Evolutionary conservation across 2,329 filamentous ascomycete genomes (phyloP).

Genomic region (Fragosphaeria purpurea): DNA sequence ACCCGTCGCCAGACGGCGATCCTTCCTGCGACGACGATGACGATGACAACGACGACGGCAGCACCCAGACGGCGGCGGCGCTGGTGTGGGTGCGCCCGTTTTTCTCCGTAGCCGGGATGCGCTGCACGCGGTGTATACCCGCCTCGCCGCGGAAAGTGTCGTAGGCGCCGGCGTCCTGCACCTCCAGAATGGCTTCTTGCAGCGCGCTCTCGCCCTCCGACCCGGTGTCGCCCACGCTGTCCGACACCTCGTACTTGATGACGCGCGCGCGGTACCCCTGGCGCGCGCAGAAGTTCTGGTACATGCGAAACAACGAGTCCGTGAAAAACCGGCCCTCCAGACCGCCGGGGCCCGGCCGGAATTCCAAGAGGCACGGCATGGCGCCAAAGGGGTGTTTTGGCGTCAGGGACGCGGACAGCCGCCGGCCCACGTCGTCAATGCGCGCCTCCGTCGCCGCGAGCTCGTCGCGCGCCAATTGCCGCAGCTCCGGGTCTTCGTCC

Average conservation of each 20-base stretch:
- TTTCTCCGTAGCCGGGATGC: slow-evolving; percentile 81
- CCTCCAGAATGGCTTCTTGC: slow-evolving; percentile 78
- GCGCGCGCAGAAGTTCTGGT: slow-evolving; percentile 60
- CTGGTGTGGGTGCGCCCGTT: slow-evolving; percentile 90
- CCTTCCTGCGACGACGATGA: slow-evolving; percentile 31
- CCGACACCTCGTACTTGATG: slow-evolving; percentile 70
- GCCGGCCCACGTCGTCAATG: slow-evolving; percentile 53
- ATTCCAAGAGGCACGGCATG: slow-evolving; percentile 82
- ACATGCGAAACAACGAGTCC: slow-evolving; percentile 82
- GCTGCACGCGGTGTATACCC: slow-evolving; percentile 90
- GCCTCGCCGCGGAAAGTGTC: slow-evolving; percentile 75
- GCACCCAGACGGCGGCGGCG: slow-evolving; percentile 82
- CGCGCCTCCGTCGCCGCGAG: slow-evolving; percentile 53
- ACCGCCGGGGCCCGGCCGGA: slow-evolving; percentile 84
- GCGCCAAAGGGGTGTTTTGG: slow-evolving; percentile 84
- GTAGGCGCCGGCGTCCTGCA: slow-evolving; percentile 69
- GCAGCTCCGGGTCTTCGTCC: slow-evolving; percentile 59
- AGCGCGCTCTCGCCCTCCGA: slow-evolving; percentile 57
- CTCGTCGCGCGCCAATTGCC: slow-evolving; percentile 71
- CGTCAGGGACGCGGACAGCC: slow-evolving; percentile 67
- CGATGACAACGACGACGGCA: slow-evolving; percentile 77
- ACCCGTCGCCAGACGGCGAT: slow-evolving; percentile 29
- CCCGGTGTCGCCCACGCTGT: slow-evolving; percentile 47
- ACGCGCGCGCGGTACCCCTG: slow-evolving; percentile 56
- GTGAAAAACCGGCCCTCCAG: slow-evolving; percentile 88